These are phyloP conservation scores for Aspergillus leporis DNA, from an alignment of 495 filamentous ascomycete species.

Conservation along the genomic window DNA sequence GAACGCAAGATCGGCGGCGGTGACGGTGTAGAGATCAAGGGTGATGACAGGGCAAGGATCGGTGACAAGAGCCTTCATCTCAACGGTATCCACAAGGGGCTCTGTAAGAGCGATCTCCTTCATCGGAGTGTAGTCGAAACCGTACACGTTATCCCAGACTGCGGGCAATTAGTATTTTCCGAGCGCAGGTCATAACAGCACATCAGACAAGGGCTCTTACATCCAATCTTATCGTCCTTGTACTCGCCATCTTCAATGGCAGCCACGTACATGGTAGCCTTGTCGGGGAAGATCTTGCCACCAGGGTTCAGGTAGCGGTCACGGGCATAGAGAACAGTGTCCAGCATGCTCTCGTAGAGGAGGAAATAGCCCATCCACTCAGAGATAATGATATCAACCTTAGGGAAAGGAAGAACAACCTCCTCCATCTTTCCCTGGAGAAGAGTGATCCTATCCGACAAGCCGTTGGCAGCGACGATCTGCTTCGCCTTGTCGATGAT, in stretches of 20 bases:
- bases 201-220: conserved; percentile 45
- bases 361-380: conserved; percentile 99
- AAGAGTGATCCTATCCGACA: conserved; percentile 82
- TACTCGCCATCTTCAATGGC: conserved; percentile 86
- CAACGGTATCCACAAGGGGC: conserved; percentile 78
- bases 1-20: conserved; percentile 73
- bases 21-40: conserved; percentile 81
- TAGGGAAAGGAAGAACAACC: conserved; percentile 76
- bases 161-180: conserved; percentile 18
- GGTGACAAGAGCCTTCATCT: conserved; percentile 76
- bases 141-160: conserved; percentile 99
- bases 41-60: conserved; percentile 75
- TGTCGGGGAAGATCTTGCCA: conserved; percentile 89
- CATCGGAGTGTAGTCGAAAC: conserved; percentile 94
- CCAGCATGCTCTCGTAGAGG: conserved; percentile 97
- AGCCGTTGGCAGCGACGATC: conserved; percentile 84
- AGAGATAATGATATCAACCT: conserved; percentile 98
- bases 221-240: conserved; percentile 85
- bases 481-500: conserved; percentile 94
- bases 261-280: conserved; percentile 85
- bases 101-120: conserved; percentile 81
- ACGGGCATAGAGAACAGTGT: conserved; percentile 90
- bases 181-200: not conserved
- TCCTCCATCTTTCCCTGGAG: conserved; percentile 98
- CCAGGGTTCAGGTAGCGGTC: conserved; percentile 84